Conservation (phyloP, 805 yeast species). For the Phaffomyces opuntiae region DNA sequence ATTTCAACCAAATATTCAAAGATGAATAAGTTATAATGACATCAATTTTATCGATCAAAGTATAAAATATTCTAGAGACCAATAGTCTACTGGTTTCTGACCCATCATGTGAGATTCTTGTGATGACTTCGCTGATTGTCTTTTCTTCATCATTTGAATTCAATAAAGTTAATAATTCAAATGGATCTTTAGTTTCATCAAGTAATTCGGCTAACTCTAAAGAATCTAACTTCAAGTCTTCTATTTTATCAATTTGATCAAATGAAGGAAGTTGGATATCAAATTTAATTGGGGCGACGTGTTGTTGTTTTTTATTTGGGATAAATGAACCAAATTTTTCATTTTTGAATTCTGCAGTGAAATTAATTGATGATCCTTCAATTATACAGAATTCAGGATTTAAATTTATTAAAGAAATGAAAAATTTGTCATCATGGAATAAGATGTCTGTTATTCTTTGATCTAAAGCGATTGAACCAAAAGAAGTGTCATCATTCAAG, state of each 20-base stretch:
- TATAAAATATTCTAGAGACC: neutral
- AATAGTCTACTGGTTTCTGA: neutral
- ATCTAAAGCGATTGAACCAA: constrained; percentile 5
- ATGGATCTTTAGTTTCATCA: constrained; percentile 15
- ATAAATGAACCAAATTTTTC: too few species aligned
- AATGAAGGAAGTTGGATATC: neutral
- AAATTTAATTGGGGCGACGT: constrained; percentile 2
- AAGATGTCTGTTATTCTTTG: too few species aligned
- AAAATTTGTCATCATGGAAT: too few species aligned
- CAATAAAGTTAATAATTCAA: constrained; percentile 19
- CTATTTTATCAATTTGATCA: constrained; percentile 14
- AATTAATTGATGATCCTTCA: too few species aligned
- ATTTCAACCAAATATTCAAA: constrained; percentile 64
- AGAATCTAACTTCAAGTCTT: constrained; percentile 13
- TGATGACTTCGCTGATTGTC: constrained; percentile 34
- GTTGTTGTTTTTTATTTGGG: too few species aligned
- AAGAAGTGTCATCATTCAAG: neutral
- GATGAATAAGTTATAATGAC: constrained; percentile 36
- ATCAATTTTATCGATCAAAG: constrained; percentile 6
- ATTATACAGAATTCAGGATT: constrained; percentile 29
- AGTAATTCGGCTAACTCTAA: constrained; percentile 14
- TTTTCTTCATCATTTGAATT: constrained; percentile 28
- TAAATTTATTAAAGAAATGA: constrained; percentile 31
- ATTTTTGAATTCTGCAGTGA: too few species aligned
- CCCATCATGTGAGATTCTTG: constrained; percentile 5